A percentile compares a stretch with the other conserved stretches of the same genome.
These are phyloP conservation scores for Hydrangea macrophylla DNA, from an alignment of 148 eudicot species.

Conservation along the genomic window DNA sequence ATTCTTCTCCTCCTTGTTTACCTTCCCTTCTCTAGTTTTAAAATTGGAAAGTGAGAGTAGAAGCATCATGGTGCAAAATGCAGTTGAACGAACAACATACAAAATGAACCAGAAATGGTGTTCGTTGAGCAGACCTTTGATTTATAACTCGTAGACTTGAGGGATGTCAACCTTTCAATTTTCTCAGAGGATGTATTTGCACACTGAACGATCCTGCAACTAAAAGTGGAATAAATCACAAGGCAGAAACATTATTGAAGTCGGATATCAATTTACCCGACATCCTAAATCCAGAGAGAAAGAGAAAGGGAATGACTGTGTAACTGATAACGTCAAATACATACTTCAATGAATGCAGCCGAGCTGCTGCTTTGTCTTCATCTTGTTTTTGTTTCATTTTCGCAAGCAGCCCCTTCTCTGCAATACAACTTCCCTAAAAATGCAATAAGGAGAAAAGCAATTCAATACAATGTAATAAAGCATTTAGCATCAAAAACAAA, in stretches of 20 bases:
- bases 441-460: not conserved
- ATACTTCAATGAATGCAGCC: conserved; percentile 75
- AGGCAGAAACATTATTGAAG: conserved; percentile 6
- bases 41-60: not conserved
- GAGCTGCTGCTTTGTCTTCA: conserved; percentile 66
- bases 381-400: conserved; percentile 72
- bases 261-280: no score
- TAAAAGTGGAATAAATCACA: conserved; percentile 25
- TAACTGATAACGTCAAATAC: conserved; percentile 1
- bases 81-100: not conserved
- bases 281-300: not conserved
- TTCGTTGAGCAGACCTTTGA: conserved; percentile 38
- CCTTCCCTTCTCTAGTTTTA: not conserved
- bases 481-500: conserved; percentile 4
- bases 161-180: conserved; percentile 43
- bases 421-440: conserved; percentile 51
- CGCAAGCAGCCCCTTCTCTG: conserved; percentile 61
- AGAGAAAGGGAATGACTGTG: not conserved
- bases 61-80: not conserved
- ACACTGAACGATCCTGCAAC: conserved; percentile 20
- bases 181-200: conserved; percentile 30
- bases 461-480: not conserved
- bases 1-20: not conserved
- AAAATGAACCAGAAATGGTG: not conserved
- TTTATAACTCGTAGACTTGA: conserved; percentile 37